Evolutionary conservation across 106 monocot genomes (phyloP).

Genomic region (Xerophyta viscosa): DNA sequence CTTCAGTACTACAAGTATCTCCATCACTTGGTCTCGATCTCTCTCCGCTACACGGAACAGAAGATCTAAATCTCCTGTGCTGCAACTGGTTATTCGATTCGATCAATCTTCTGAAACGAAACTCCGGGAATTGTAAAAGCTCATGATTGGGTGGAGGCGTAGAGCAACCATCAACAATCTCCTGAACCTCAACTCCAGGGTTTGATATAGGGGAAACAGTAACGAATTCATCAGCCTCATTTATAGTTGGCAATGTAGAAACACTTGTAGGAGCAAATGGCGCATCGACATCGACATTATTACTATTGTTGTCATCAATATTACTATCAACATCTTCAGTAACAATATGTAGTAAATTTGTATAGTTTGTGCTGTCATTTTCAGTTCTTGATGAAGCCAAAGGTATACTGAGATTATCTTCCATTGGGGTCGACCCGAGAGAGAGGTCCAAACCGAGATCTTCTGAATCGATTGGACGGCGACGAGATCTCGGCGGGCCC

Average conservation of each 20-base stretch:
- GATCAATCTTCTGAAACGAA: conserved; percentile 43
- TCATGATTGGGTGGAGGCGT: conserved; percentile 13
- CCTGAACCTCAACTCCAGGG: not conserved
- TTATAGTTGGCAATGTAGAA: not conserved
- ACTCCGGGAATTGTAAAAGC: conserved; percentile 19
- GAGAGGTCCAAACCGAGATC: conserved; percentile 3
- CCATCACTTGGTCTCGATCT: conserved; percentile 10
- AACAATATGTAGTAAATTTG: not conserved
- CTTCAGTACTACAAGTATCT: conserved; percentile 3
- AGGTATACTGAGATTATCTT: too few species aligned
- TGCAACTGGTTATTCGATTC: conserved; percentile 30
- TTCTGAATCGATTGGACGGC: not conserved
- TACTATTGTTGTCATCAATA: not conserved
- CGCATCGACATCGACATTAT: not conserved
- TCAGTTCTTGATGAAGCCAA: not conserved
- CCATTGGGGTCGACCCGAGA: not conserved
- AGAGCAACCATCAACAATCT: conserved; percentile 22
- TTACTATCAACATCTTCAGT: too few species aligned
- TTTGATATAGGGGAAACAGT: not conserved
- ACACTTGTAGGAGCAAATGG: not conserved
- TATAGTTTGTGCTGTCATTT: not conserved
- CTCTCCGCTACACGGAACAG: conserved; percentile 13
- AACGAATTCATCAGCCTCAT: not conserved
- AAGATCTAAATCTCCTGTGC: conserved; percentile 28
- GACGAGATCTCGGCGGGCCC: not conserved